Evolutionary conservation across 2,329 filamentous ascomycete species (phyloP).

Genomic region (Calonectria naviculata): DNA sequence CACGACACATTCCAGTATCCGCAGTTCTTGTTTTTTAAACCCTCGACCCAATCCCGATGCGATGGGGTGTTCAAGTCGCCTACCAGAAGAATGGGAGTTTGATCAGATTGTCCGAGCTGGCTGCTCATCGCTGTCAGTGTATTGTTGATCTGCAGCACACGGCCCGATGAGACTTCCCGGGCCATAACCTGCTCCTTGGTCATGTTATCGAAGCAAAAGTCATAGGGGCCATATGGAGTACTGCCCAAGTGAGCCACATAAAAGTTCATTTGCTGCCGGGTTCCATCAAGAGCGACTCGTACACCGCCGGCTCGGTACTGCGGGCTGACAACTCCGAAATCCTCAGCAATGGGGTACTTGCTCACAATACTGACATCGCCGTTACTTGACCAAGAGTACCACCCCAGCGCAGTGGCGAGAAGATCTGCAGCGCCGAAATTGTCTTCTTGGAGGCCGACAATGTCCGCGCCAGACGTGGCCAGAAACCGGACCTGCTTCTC

Average conservation of each 20-base stretch:
- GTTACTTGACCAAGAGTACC: slow-evolving; percentile 48
- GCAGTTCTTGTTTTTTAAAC: slow-evolving; percentile 47
- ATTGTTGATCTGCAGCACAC: slow-evolving; percentile 50
- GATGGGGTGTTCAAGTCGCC: slow-evolving; percentile 58
- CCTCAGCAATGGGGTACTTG: slow-evolving; percentile 51
- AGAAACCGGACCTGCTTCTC: slow-evolving; percentile 53
- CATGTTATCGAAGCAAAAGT: slow-evolving; percentile 53
- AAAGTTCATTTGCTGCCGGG: slow-evolving; percentile 45
- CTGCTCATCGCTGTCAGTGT: slow-evolving; percentile 47
- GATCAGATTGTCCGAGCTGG: slow-evolving; percentile 44
- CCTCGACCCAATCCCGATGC: slow-evolving; percentile 54
- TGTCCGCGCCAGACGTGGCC: slow-evolving; percentile 43
- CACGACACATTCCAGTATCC: slow-evolving; percentile 47
- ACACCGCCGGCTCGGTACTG: slow-evolving; percentile 41
- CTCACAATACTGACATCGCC: slow-evolving; percentile 48
- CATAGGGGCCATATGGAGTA: slow-evolving; percentile 55
- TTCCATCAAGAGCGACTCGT: slow-evolving; percentile 48
- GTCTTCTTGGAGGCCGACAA: slow-evolving; percentile 53
- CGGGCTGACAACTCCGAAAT: slow-evolving; percentile 38
- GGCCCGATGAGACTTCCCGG: slow-evolving; percentile 49
- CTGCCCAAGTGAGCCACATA: slow-evolving; percentile 51
- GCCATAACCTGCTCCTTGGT: slow-evolving; percentile 45
- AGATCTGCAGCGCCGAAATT: slow-evolving; percentile 42
- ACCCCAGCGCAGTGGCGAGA: slow-evolving; percentile 52
- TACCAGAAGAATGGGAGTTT: slow-evolving; percentile 49